These are phyloP conservation scores for Mucuna pruriens DNA, from an alignment of 306 rosid species.

Conservation along the genomic window DNA sequence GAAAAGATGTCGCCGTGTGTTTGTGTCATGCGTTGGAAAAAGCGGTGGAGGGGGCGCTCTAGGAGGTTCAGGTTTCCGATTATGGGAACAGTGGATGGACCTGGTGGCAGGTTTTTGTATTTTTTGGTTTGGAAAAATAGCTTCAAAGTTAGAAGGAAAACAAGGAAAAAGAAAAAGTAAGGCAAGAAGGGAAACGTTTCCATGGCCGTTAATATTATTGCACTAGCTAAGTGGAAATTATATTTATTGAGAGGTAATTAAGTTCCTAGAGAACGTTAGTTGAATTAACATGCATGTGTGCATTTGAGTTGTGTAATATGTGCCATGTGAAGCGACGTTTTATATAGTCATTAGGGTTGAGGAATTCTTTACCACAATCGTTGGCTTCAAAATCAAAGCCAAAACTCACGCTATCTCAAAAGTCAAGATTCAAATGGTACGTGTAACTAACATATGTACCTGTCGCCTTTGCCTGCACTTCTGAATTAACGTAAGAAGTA, in stretches of 20 bases:
- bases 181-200: background rate
- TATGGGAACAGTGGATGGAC: background rate
- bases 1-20: slow-evolving; percentile 27
- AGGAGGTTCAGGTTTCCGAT: slow-evolving; percentile 36
- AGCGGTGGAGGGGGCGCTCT: slow-evolving; percentile 34
- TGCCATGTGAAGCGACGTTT: background rate
- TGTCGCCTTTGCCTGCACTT: no score
- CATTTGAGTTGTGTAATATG: background rate
- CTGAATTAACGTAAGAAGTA: no score
- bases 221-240: background rate
- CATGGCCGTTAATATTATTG: background rate
- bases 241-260: background rate
- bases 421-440: no score
- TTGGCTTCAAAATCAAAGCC: background rate
- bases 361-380: background rate
- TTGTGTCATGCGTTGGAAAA: background rate
- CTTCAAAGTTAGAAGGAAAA: background rate
- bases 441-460: no score
- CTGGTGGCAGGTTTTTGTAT: slow-evolving; percentile 25
- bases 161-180: background rate
- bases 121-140: background rate
- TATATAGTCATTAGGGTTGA: background rate
- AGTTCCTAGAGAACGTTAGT: no score
- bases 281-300: no score
- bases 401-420: background rate